Percentiles rank a stretch among this genome's conserved stretches.
Evolutionary conservation across 139 green algal genomes (phyloP).

Genomic region (Chlamydomonas sphaeroides): DNA sequence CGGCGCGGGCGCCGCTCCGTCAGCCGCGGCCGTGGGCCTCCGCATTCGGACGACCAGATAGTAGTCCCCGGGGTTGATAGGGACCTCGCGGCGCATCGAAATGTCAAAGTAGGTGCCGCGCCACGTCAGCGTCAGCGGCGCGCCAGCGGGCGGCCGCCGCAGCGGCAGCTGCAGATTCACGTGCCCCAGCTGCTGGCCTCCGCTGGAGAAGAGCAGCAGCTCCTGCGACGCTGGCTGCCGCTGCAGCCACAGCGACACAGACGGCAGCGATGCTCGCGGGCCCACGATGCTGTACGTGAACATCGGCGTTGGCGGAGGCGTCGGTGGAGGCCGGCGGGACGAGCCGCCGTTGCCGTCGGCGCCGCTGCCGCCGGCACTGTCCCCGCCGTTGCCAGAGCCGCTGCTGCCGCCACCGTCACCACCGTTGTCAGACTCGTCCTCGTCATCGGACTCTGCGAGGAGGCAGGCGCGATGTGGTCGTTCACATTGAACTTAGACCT

Average conservation of each 20-base stretch:
- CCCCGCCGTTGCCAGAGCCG: background rate
- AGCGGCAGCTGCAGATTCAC: background rate
- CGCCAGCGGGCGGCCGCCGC: background rate
- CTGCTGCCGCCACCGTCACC: too few species aligned
- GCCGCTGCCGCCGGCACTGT: too few species aligned
- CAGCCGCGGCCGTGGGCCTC: background rate
- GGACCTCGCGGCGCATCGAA: background rate
- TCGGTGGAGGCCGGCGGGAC: background rate
- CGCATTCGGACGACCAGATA: constrained; percentile 12
- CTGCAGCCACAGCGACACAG: constrained; percentile 10
- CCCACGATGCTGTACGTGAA: background rate
- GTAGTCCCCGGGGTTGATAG: constrained; percentile 5
- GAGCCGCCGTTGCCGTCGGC: too few species aligned
- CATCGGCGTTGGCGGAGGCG: background rate
- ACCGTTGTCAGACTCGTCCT: background rate
- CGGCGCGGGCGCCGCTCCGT: background rate
- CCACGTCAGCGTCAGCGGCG: constrained; percentile 18
- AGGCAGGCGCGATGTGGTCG: too few species aligned
- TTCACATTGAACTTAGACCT: too few species aligned
- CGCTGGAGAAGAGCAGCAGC: background rate
- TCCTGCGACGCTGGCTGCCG: constrained; percentile 20
- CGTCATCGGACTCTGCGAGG: too few species aligned
- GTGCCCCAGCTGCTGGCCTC: background rate
- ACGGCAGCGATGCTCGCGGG: background rate
- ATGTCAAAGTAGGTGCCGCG: constrained; percentile 1